Conservation (phyloP, 176 grass and related monocot genomes). For the Canna indica region DNA sequence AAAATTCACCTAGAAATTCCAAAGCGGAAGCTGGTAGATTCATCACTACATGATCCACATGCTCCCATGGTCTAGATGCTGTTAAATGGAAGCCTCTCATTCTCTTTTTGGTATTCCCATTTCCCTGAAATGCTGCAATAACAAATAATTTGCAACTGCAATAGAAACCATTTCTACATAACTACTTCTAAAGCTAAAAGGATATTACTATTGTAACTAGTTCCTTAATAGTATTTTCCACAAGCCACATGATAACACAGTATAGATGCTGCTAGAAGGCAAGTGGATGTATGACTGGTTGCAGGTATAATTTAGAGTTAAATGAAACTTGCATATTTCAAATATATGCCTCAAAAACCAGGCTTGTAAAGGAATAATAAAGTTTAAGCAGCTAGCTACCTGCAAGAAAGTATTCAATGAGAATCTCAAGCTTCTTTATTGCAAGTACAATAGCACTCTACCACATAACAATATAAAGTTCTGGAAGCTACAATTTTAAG, state of each 20-base stretch:
- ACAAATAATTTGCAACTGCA: slow-evolving; percentile 4
- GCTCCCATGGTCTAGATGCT: slow-evolving; percentile 47
- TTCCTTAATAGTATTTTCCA: not conserved
- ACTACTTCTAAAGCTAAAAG: not conserved
- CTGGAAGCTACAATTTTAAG: not conserved
- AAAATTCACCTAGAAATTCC: slow-evolving; percentile 68
- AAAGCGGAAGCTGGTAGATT: slow-evolving; percentile 92
- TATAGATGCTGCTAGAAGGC: not conserved
- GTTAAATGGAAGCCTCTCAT: slow-evolving; percentile 39
- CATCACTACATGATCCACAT: slow-evolving; percentile 87
- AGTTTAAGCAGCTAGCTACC: not conserved
- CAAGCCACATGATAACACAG: not conserved
- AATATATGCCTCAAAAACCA: not conserved
- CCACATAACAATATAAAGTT: not conserved
- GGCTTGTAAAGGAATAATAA: not conserved
- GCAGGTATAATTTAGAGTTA: not conserved
- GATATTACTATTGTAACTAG: not conserved
- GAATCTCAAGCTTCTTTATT: not conserved
- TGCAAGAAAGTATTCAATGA: not conserved
- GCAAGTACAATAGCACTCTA: not conserved
- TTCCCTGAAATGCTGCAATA: slow-evolving; percentile 44
- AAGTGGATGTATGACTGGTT: not conserved
- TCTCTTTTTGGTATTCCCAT: slow-evolving; percentile 45
- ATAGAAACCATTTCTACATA: not conserved
- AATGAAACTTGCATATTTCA: not conserved